Evolutionary conservation across 169 alveolate genomes (phyloP), one percentile per base, ranked within the genome.

Genomic region (Sarcocystis neurona): DNA sequence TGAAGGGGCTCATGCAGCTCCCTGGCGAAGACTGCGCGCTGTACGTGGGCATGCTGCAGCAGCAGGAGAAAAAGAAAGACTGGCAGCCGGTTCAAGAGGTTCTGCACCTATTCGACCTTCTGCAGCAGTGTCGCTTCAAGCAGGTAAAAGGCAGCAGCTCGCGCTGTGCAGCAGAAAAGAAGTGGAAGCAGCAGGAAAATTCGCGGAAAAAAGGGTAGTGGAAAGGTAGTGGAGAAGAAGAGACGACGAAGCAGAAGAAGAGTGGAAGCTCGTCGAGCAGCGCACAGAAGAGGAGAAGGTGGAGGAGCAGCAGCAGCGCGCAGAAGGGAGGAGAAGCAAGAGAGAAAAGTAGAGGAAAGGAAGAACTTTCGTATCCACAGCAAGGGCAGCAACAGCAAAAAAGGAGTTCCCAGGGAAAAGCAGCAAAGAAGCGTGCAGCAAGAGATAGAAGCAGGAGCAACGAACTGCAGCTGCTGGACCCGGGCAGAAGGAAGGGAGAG

Each of bases 101-200:
- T 37, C 79, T 86, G 30, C 79, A 80, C 0, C 79, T 86, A n/a
- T 82, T 60, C 68, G 90, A 86, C 30, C 44, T 50, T 63, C 80
- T 86, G 53, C 86, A 86, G n/a, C 32, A 70, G 46, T 86, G 90
- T 50, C 27, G 72, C 63, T 86, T 86, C 90, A 86, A 74, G 56
- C 86, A 80, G 44, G 90, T 86, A 43, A 48, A 79, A 15, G 66
- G 23, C 66, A 15, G 66, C 66, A 15, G 30, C 66, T 53, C 23
- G 23, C 66, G 66, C 12, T n/a, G n/a, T n/a, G n/a, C n/a, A n/a
- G n/a, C n/a, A n/a, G n/a, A n/a, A n/a, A n/a, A n/a, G n/a, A n/a
- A n/a, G n/a, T n/a, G n/a, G n/a, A n/a, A n/a, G n/a, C n/a, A n/a
- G n/a, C n/a, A n/a, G n/a, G n/a, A n/a, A n/a, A n/a, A n/a, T n/a